Evolutionary conservation across 768 basidiomycete species (phyloP).

Genomic region (Suillus subluteus): DNA sequence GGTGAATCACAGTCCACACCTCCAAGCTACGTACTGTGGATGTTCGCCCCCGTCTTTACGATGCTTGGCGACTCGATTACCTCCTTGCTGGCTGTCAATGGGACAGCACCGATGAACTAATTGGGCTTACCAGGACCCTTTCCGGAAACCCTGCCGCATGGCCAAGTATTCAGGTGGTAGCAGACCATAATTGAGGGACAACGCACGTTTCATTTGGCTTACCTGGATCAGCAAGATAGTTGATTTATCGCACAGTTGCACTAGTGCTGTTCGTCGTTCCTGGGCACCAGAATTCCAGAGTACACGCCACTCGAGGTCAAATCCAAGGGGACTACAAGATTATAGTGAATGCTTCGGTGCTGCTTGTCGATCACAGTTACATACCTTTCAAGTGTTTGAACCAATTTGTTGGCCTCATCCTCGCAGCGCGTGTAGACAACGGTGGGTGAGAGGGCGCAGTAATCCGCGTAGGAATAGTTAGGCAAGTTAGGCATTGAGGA

Average conservation of each 20-base stretch:
- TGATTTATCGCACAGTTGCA: conserved; percentile 47
- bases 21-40: conserved; percentile 40
- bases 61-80: conserved; percentile 46
- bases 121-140: conserved; percentile 40
- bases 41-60: conserved; percentile 52
- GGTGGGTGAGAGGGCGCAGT: conserved; percentile 29
- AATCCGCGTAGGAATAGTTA: conserved; percentile 43
- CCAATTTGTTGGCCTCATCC: conserved; percentile 45
- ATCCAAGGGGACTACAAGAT: conserved; percentile 49
- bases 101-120: not conserved
- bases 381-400: conserved; percentile 41
- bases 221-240: conserved; percentile 53
- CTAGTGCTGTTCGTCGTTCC: conserved; percentile 44
- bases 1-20: not conserved
- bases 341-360: not conserved
- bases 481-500: conserved; percentile 23
- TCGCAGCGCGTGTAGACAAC: conserved; percentile 46
- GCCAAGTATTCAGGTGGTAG: not conserved
- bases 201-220: conserved; percentile 49
- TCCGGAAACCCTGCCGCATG: conserved; percentile 44
- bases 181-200: not conserved
- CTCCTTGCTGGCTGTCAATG: conserved; percentile 33
- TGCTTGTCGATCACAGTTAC: too few relatives aligned
- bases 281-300: conserved; percentile 33
- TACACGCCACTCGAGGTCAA: conserved; percentile 56